These are phyloP conservation scores for Pseudonitzschia multistriata DNA, from an alignment of 108 stramenopile genomes.

Conservation along the genomic window DNA sequence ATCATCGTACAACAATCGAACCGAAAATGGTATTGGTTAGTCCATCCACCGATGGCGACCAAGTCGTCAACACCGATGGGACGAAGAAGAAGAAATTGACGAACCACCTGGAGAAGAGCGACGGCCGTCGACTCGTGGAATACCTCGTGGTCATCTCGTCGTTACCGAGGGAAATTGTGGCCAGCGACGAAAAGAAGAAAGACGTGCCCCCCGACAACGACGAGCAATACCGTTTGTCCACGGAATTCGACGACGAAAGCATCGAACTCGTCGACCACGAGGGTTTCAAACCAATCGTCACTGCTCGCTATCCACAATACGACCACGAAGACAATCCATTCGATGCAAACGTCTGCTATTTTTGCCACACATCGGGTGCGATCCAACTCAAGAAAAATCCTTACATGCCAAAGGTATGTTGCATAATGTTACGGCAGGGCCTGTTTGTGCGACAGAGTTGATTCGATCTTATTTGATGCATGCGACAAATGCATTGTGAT, in stretches of 20 bases:
- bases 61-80: slow-evolving; percentile 15
- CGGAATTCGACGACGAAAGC: slow-evolving; percentile 33
- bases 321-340: slow-evolving; percentile 80
- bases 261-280: slow-evolving; percentile 40
- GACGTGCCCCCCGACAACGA: background rate
- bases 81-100: slow-evolving; percentile 36
- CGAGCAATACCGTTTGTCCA: slow-evolving; percentile 28
- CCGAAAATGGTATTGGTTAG: slow-evolving; percentile 26
- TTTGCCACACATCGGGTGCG: slow-evolving; percentile 72
- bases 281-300: slow-evolving; percentile 61
- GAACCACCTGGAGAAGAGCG: slow-evolving; percentile 19
- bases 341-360: slow-evolving; percentile 63
- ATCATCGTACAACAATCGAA: too few relatives aligned
- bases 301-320: slow-evolving; percentile 65
- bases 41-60: slow-evolving; percentile 25
- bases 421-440: background rate
- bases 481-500: background rate
- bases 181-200: slow-evolving; percentile 11
- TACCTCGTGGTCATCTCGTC: slow-evolving; percentile 83
- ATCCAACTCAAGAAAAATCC: slow-evolving; percentile 45
- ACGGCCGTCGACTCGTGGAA: slow-evolving; percentile 74
- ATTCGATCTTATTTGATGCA: background rate
- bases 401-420: slow-evolving; percentile 71
- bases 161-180: slow-evolving; percentile 12
- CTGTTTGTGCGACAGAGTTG: background rate